Conservation (phyloP, 768 basidiomycete genomes). For the Lactarius quietus region DNA sequence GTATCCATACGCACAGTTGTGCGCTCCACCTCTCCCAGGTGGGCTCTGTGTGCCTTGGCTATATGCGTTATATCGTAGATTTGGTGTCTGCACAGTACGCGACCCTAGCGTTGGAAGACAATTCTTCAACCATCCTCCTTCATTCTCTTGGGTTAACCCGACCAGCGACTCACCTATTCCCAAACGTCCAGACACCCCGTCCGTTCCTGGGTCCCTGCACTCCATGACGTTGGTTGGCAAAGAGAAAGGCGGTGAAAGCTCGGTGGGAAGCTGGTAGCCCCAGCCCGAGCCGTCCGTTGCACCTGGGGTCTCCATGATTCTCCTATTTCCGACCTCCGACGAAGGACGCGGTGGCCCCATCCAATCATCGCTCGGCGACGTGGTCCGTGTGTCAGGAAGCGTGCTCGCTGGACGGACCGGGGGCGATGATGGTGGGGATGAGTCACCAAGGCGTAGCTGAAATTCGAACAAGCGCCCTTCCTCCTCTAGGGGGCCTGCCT, state of each 20-base stretch:
- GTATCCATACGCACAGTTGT: slow-evolving; percentile 21
- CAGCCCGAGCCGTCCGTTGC: slow-evolving; percentile 15
- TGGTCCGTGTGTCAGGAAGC: slow-evolving; percentile 19
- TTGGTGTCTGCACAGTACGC: slow-evolving; percentile 21
- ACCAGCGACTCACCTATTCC: slow-evolving; percentile 15
- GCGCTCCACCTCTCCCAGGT: slow-evolving; percentile 18
- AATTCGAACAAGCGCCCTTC: slow-evolving; percentile 27
- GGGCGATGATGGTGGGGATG: slow-evolving; percentile 18
- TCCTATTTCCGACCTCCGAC: slow-evolving; percentile 23
- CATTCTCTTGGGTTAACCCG: not conserved
- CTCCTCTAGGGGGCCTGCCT: slow-evolving; percentile 26
- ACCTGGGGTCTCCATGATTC: slow-evolving; percentile 14
- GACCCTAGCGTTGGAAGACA: slow-evolving; percentile 3
- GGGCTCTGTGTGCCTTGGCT: slow-evolving; percentile 20
- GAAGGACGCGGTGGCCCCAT: slow-evolving; percentile 20
- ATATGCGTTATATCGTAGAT: slow-evolving; percentile 14
- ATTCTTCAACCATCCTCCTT: not conserved
- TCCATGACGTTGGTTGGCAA: slow-evolving; percentile 24
- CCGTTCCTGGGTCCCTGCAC: slow-evolving; percentile 18
- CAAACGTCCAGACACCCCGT: slow-evolving; percentile 11
- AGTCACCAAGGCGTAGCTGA: slow-evolving; percentile 23
- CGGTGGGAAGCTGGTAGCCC: slow-evolving; percentile 23
- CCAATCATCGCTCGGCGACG: slow-evolving; percentile 18
- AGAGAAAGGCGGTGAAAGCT: slow-evolving; percentile 22
- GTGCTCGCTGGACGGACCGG: slow-evolving; percentile 19